phyloP scores from a whole-genome alignment of 768 basidiomycete genomes.

The Filobasidium wieringae region DNA sequence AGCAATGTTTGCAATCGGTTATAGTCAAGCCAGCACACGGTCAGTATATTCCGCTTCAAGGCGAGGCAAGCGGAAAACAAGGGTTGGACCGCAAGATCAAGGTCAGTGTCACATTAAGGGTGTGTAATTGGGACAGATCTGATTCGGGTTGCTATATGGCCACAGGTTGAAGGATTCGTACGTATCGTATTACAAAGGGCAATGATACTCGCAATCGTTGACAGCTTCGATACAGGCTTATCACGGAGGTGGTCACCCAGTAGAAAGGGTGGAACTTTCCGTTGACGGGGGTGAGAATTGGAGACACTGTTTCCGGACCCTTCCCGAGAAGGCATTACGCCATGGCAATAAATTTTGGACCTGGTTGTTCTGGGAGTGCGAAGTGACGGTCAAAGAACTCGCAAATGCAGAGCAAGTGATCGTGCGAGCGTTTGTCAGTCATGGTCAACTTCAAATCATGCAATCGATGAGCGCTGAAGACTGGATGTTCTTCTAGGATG shows the following conservation, averaged over 20 bases:
- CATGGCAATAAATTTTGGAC: constrained; percentile 14
- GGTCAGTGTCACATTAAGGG: no score
- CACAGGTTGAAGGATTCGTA: no score
- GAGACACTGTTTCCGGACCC: constrained; percentile 6
- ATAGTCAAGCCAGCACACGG: constrained; percentile 9
- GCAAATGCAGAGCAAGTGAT: constrained; percentile 3
- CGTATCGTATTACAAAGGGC: no score
- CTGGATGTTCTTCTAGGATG: constrained; percentile 1
- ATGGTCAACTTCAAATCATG: neutral
- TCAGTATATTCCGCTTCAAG: constrained; percentile 1
- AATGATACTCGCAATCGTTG: no score
- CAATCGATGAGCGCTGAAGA: neutral
- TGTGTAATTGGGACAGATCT: no score
- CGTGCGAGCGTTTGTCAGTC: constrained; percentile 5
- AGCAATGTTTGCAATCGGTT: constrained; percentile 9
- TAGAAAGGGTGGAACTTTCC: constrained; percentile 6
- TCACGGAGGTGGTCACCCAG: constrained; percentile 1
- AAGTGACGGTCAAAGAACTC: constrained; percentile 8
- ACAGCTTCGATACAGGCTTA: no score
- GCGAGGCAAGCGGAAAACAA: neutral
- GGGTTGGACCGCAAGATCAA: neutral
- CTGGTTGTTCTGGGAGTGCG: constrained; percentile 10
- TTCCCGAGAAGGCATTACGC: constrained; percentile 7
- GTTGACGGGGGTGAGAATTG: constrained; percentile 12
- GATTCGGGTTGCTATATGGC: no score